Evolutionary conservation across 2,329 filamentous ascomycete genomes (phyloP).

Genomic region (Alternaria angustiovoidea): DNA sequence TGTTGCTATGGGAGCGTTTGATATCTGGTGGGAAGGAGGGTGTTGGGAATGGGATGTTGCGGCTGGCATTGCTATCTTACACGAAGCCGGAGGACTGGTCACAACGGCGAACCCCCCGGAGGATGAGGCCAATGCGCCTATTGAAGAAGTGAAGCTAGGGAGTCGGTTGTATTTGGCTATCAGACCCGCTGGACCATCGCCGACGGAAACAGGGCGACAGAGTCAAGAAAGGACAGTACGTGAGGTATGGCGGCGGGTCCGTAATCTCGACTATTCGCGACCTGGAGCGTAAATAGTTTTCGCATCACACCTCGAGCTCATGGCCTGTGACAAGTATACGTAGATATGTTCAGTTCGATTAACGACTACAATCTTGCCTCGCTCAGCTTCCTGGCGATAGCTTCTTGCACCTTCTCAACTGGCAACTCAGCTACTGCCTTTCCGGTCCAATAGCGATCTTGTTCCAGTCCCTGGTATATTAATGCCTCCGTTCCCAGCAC

Average conservation of each 20-base stretch:
- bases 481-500: slow-evolving; percentile 79
- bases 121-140: slow-evolving; percentile 62
- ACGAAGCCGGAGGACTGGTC: slow-evolving; percentile 76
- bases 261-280: slow-evolving; percentile 70
- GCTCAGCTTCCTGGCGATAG: slow-evolving; percentile 53
- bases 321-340: background rate
- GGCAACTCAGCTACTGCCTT: slow-evolving; percentile 66
- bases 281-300: slow-evolving; percentile 59
- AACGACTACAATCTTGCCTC: slow-evolving; percentile 33
- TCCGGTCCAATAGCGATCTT: slow-evolving; percentile 70
- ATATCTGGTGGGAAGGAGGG: slow-evolving; percentile 85
- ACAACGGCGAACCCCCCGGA: slow-evolving; percentile 77
- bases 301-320: background rate
- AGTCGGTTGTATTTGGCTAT: slow-evolving; percentile 76
- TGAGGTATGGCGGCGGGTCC: slow-evolving; percentile 76
- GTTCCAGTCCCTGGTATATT: slow-evolving; percentile 80
- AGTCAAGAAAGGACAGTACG: slow-evolving; percentile 74
- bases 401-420: slow-evolving; percentile 65
- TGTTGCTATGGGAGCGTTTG: slow-evolving; percentile 76
- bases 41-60: slow-evolving; percentile 87
- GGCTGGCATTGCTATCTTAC: slow-evolving; percentile 75
- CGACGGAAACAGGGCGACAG: slow-evolving; percentile 69
- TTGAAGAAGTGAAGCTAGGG: slow-evolving; percentile 69
- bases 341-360: slow-evolving; percentile 1
- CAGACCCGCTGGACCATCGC: slow-evolving; percentile 69